Percentiles rank a stretch among this genome's conserved stretches.
phyloP scores from a whole-genome alignment of 768 basidiomycete genomes.

The Leucocoprinus leucothites region DNA sequence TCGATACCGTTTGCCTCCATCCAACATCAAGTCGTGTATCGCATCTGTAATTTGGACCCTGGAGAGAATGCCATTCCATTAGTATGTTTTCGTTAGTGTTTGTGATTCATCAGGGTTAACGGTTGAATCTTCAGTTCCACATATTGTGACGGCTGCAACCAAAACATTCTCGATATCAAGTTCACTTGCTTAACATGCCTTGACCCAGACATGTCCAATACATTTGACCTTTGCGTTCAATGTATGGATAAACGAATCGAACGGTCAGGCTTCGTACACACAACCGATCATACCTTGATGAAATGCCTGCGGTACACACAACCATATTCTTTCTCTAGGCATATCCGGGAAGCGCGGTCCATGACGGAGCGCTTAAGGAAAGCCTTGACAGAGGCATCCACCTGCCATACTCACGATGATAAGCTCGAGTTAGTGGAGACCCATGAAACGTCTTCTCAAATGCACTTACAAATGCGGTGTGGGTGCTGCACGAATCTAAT shows the following conservation, averaged over 20 bases:
- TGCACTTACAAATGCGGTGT: slow-evolving; percentile 3
- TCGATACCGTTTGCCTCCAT: slow-evolving; percentile 27
- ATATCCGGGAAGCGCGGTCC: slow-evolving; percentile 2
- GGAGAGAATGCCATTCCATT: slow-evolving; percentile 34
- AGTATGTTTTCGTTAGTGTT: slow-evolving; percentile 22
- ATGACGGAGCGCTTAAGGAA: slow-evolving; percentile 7
- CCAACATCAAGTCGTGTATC: slow-evolving; percentile 32
- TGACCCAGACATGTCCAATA: slow-evolving; percentile 26
- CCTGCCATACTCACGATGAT: background rate
- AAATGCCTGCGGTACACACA: slow-evolving; percentile 2
- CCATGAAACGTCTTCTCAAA: background rate
- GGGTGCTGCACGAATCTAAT: slow-evolving; percentile 8
- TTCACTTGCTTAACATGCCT: slow-evolving; percentile 30
- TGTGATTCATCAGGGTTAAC: background rate
- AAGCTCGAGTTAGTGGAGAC: background rate
- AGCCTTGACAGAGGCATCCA: background rate
- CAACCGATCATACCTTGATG: slow-evolving; percentile 7
- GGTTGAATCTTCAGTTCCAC: slow-evolving; percentile 17
- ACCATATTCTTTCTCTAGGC: background rate
- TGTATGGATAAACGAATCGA: slow-evolving; percentile 1
- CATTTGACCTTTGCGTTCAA: slow-evolving; percentile 8
- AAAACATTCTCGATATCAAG: slow-evolving; percentile 27
- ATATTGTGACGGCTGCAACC: slow-evolving; percentile 31
- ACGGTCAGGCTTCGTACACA: slow-evolving; percentile 1
- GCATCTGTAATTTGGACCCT: slow-evolving; percentile 30